phyloP scores from a whole-genome alignment of 75 land plant genomes.

The Chamaecyparis obtusa region DNA sequence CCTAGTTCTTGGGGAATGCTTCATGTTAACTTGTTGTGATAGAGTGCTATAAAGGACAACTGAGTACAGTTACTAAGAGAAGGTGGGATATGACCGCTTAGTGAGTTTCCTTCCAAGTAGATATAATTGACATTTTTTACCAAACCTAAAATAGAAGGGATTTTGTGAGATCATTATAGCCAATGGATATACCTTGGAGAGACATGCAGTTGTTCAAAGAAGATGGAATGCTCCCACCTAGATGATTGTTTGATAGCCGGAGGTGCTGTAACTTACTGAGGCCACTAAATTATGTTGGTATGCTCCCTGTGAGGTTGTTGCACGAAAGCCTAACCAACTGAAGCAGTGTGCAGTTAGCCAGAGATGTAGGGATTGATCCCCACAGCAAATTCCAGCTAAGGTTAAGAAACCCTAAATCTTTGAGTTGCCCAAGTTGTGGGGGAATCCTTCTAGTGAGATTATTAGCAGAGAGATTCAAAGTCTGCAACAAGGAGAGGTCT shows the following conservation, averaged over 20 bases:
- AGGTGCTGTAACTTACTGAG: neutral
- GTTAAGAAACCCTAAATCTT: constrained; percentile 6
- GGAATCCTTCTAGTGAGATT: constrained; percentile 19
- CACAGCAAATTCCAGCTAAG: neutral
- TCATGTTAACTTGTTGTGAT: neutral
- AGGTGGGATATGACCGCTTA: too few species aligned
- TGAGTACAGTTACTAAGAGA: too few species aligned
- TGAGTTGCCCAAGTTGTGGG: constrained; percentile 19
- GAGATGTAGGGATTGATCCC: constrained; percentile 9
- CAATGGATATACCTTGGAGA: neutral
- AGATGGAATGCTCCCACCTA: neutral
- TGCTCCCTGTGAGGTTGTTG: too few species aligned
- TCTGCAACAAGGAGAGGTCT: constrained; percentile 18
- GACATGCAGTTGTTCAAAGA: neutral
- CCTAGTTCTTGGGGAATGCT: neutral
- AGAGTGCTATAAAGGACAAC: too few species aligned
- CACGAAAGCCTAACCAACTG: too few species aligned
- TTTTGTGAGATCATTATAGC: neutral
- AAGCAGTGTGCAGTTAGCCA: too few species aligned
- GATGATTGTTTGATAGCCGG: neutral
- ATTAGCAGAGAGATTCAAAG: constrained; percentile 23
- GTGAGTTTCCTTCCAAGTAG: too few species aligned
- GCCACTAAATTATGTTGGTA: neutral
- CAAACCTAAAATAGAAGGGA: neutral
- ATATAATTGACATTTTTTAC: too few species aligned